These are phyloP conservation scores for Eutrema salsugineum DNA, from an alignment of 441 rosid genomes.

Conservation along the genomic window DNA sequence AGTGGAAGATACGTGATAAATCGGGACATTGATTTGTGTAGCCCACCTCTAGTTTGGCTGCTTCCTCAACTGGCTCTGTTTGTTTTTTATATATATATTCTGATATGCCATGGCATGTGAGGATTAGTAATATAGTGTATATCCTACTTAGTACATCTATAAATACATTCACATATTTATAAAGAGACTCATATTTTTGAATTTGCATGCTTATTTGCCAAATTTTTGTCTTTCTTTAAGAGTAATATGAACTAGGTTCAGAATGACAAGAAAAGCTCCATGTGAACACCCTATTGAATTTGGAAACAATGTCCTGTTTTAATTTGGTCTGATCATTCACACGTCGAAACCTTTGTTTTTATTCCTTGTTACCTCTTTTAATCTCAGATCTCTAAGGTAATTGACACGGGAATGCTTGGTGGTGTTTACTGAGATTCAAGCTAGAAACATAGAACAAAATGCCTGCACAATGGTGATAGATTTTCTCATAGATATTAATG, in stretches of 20 bases:
- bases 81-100: not conserved
- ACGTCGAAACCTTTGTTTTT: not conserved
- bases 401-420: not conserved
- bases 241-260: constrained; percentile 5
- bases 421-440: no score
- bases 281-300: constrained; percentile 11
- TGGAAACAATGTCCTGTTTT: constrained; percentile 13
- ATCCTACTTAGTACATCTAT: not conserved
- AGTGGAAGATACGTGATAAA: constrained; percentile 29
- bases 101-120: constrained; percentile 28
- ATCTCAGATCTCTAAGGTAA: not conserved
- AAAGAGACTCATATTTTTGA: not conserved
- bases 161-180: not conserved
- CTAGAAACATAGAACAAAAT: no score
- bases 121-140: constrained; percentile 8
- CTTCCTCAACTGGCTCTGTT: constrained; percentile 27
- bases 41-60: constrained; percentile 35
- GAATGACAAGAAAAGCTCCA: constrained; percentile 11
- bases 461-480: no score
- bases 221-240: not conserved
- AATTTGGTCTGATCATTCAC: constrained; percentile 13
- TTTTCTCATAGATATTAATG: no score
- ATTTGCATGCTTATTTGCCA: not conserved
- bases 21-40: constrained; percentile 31
- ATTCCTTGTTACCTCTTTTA: not conserved